These are phyloP conservation scores for Podila minutissima DNA, from an alignment of 192 early-diverging fungal genomes.

Conservation along the genomic window DNA sequence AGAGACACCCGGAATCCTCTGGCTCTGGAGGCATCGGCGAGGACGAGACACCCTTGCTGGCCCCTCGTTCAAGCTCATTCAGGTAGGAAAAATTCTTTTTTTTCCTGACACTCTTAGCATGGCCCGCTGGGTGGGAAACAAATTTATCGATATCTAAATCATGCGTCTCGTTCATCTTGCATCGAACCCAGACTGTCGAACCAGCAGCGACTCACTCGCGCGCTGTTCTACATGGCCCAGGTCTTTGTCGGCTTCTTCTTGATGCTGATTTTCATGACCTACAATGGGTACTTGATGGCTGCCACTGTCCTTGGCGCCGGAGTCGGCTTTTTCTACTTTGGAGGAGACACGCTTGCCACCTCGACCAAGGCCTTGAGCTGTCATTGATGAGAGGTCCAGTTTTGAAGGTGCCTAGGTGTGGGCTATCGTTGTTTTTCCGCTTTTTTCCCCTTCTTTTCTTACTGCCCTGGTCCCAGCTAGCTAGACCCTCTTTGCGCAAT, in stretches of 20 bases:
- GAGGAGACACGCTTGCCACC: constrained; percentile 32
- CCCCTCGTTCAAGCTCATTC: constrained; percentile 7
- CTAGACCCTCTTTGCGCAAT: too few relatives aligned
- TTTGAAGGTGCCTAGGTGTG: not conserved
- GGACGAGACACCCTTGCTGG: constrained; percentile 32
- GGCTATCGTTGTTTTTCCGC: too few relatives aligned
- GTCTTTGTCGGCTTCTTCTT: constrained; percentile 76
- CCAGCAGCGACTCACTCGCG: constrained; percentile 63
- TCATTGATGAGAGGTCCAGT: not conserved
- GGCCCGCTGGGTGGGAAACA: not conserved
- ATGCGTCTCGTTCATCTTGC: not conserved
- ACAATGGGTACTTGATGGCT: constrained; percentile 80
- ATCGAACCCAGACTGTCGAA: constrained; percentile 42
- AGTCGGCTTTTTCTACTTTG: constrained; percentile 60
- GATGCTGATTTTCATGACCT: constrained; percentile 89
- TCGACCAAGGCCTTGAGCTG: constrained; percentile 42
- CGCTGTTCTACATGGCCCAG: constrained; percentile 72
- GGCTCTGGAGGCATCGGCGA: constrained; percentile 5
- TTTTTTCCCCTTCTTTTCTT: too few relatives aligned
- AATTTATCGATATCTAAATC: constrained; percentile 17
- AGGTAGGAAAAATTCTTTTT: constrained; percentile 9
- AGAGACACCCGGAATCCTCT: constrained; percentile 17
- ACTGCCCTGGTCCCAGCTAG: too few relatives aligned
- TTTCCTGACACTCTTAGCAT: not conserved
- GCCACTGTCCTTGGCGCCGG: constrained; percentile 73